Evolutionary conservation across 164 flowering plant species (phyloP).

Genomic region (Magnolia officinalis): DNA sequence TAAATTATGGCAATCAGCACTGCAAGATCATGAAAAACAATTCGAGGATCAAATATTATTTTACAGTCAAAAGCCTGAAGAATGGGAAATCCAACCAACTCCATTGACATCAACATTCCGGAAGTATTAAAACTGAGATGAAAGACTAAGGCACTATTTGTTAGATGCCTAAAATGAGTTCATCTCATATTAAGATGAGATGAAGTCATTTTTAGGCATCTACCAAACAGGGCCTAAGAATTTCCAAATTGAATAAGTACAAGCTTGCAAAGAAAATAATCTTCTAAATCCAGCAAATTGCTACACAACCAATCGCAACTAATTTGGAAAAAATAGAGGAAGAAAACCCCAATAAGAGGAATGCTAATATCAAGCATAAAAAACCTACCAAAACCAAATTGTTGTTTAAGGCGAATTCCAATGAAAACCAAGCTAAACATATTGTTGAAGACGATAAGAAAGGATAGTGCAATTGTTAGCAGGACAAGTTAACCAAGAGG

Average conservation of each 20-base stretch:
- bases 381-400: conserved; percentile 77
- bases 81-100: background rate
- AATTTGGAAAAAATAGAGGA: background rate
- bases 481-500: too few relatives aligned
- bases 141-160: background rate
- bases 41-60: background rate
- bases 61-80: conserved; percentile 5
- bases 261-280: background rate
- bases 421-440: conserved; percentile 74
- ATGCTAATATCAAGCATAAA: background rate
- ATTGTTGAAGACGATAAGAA: conserved; percentile 17
- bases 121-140: background rate
- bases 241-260: background rate
- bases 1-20: conserved; percentile 69
- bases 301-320: background rate
- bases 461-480: too few relatives aligned
- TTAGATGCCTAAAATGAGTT: too few relatives aligned
- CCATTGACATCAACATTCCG: background rate
- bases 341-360: background rate
- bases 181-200: too few relatives aligned
- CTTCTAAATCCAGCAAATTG: background rate
- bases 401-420: conserved; percentile 86
- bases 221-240: background rate
- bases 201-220: too few relatives aligned
- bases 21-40: conserved; percentile 26